A percentile compares a stretch with the other conserved stretches of the same genome.
Conservation (phyloP, 1,139 yeast genomes). For the Geotrichum australiense region DNA sequence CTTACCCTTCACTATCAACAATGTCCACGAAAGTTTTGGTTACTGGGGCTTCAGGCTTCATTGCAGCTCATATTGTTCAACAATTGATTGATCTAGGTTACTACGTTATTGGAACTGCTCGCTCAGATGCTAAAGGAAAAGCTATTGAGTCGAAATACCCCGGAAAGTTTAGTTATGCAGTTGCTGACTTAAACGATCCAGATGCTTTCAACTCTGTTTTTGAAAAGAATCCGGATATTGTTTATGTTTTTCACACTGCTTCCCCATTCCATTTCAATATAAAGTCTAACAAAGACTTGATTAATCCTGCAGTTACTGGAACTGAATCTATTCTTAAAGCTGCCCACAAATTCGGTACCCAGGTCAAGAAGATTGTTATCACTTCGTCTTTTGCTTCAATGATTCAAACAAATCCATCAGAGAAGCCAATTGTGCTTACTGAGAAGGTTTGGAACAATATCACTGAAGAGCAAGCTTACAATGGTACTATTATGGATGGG, state of each 20-base stretch:
- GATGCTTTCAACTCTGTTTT: slow-evolving; percentile 55
- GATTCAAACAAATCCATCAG: slow-evolving; percentile 35
- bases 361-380: slow-evolving; percentile 45
- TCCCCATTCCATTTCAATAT: slow-evolving; percentile 43
- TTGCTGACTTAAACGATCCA: slow-evolving; percentile 43
- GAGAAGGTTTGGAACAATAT: slow-evolving; percentile 40
- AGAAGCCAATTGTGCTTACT: slow-evolving; percentile 39
- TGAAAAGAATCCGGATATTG: slow-evolving; percentile 39
- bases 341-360: slow-evolving; percentile 39
- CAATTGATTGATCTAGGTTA: slow-evolving; percentile 36
- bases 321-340: slow-evolving; percentile 41
- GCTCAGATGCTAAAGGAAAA: slow-evolving; percentile 46
- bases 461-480: slow-evolving; percentile 30
- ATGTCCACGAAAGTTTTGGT: slow-evolving; percentile 40
- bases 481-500: slow-evolving; percentile 24
- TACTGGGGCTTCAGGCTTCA: slow-evolving; percentile 55
- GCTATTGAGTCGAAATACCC: too few species aligned
- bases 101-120: slow-evolving; percentile 52
- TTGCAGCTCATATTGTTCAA: slow-evolving; percentile 45
- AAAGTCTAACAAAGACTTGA: slow-evolving; percentile 37
- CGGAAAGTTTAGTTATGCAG: slow-evolving; percentile 11
- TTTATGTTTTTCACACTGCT: slow-evolving; percentile 55
- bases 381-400: slow-evolving; percentile 53
- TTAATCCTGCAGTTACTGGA: slow-evolving; percentile 47
- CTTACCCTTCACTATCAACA: too few species aligned